Conservation (phyloP, 208 protist species). For the Perkinsela sp. region DNA sequence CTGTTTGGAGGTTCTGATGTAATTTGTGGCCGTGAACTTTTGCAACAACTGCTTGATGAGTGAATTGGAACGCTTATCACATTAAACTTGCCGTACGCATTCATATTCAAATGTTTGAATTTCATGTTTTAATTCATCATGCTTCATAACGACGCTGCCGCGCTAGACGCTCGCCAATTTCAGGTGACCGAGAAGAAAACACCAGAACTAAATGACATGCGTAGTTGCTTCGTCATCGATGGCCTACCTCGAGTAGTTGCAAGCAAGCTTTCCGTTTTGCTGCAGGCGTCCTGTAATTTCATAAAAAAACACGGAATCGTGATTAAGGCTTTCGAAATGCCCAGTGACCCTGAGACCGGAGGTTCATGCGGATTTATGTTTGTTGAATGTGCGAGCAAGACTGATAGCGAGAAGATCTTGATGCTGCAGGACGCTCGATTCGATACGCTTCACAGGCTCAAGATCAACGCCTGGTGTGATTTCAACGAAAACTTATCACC, state of each 20-base stretch:
- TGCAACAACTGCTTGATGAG: neutral
- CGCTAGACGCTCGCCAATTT: neutral
- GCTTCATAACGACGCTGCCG: too few relatives aligned
- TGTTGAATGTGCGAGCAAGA: neutral
- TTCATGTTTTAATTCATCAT: too few relatives aligned
- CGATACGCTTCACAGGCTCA: neutral
- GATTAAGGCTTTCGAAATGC: neutral
- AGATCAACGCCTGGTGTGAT: neutral
- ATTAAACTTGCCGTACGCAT: too few relatives aligned
- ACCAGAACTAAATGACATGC: neutral
- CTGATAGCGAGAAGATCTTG: neutral
- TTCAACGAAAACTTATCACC: neutral
- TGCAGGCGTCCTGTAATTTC: neutral
- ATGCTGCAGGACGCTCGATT: neutral
- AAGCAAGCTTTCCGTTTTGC: neutral
- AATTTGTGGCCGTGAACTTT: neutral
- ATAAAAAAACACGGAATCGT: neutral
- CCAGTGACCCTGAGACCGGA: neutral
- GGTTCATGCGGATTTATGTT: neutral
- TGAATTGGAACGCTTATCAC: too few relatives aligned
- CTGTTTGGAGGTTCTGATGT: neutral
- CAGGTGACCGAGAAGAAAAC: neutral
- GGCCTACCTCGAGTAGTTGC: neutral
- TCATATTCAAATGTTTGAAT: too few relatives aligned
- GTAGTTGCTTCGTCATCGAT: neutral